A percentile compares a stretch with the other conserved stretches of the same genome.
Evolutionary conservation across 345 rosid species (phyloP).

Genomic region (Balakata baccata): DNA sequence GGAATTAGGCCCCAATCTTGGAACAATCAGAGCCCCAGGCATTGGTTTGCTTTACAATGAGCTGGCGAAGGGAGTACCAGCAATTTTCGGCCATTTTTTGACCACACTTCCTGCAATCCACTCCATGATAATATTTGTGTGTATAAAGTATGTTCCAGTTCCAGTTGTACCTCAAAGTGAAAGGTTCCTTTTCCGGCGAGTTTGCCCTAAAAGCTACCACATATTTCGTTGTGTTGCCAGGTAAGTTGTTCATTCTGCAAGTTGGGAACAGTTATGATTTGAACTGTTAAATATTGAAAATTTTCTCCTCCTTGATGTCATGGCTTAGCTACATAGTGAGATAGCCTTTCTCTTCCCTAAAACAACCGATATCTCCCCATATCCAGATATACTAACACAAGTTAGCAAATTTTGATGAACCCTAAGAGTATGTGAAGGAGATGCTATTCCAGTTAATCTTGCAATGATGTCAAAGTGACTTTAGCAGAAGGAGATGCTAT

Average conservation of each 20-base stretch:
- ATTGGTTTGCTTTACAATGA: conserved; percentile 95
- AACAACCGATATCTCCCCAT: neutral
- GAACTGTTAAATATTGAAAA: neutral
- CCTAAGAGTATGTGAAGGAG: neutral
- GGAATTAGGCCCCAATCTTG: conserved; percentile 87
- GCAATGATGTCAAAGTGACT: too few relatives aligned
- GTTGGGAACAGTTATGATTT: neutral
- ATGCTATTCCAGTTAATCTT: neutral
- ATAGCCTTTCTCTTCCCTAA: neutral
- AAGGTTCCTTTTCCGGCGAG: conserved; percentile 94
- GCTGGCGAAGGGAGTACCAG: conserved; percentile 89
- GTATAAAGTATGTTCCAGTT: conserved; percentile 93
- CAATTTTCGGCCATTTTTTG: conserved; percentile 94
- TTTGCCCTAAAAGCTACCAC: conserved; percentile 85
- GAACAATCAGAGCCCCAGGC: conserved; percentile 97
- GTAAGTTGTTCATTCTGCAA: conserved; percentile 36
- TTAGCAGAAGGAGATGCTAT: neutral
- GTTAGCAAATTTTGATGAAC: neutral
- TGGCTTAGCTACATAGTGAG: neutral
- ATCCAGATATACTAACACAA: neutral
- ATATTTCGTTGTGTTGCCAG: conserved; percentile 97
- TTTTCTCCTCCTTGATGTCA: neutral
- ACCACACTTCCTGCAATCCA: conserved; percentile 97
- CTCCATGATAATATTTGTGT: conserved; percentile 93
- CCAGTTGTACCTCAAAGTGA: conserved; percentile 93